Base-by-base conservation (phyloP, 306 rosid species). In the Pyrus pyrifolia region DNA sequence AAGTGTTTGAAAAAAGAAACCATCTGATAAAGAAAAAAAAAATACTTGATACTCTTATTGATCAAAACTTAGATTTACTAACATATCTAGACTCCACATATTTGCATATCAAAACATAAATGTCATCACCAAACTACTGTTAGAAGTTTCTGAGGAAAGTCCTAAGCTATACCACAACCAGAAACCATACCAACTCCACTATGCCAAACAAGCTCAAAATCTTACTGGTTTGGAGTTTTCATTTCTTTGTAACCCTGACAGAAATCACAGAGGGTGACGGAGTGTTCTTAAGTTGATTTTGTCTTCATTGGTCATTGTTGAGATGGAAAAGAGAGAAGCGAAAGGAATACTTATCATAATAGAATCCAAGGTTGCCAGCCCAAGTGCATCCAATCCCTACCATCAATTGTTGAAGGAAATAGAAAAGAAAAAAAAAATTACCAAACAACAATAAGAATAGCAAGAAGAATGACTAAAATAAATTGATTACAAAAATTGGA, bases 301-400 rank as follows among this genome's bases (percentile, higher is more conserved):
- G 83, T 94, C 98, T 85, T 92, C 97, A 65, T 84, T 79, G 11
- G 93, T 85, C 96, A 94, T 85, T 60, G 81, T 67, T 44, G 96
- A 66, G 71, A 80, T 29, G 10, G 86, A 81, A 75, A 85, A 66
- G 60, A 81, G 49, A 73, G 85, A 62, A 69, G 73, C 44, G 73
- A 94, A 81, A 35, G 98, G 98, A 69, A 94, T 74, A 69, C 81
- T 82, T 68, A 92, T 70, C 55, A 78, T 83, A 67, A 89, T 40
- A 73, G 86, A 85, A 68, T 90, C 91, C 81, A 90, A 72, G 70
- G 92, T 85, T 77, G 97, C 97, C 46, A 90, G 73, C 72, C 96
- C 96, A 78, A 94, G 79, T 58, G 98, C 98, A 86, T 94, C 98
- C 86, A 94, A 86, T 79, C 98, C 98, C 98, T 94, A 80, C 49